These are phyloP conservation scores for Yamadazyma mexicana DNA, from an alignment of 1,139 yeast genomes.

Conservation along the genomic window DNA sequence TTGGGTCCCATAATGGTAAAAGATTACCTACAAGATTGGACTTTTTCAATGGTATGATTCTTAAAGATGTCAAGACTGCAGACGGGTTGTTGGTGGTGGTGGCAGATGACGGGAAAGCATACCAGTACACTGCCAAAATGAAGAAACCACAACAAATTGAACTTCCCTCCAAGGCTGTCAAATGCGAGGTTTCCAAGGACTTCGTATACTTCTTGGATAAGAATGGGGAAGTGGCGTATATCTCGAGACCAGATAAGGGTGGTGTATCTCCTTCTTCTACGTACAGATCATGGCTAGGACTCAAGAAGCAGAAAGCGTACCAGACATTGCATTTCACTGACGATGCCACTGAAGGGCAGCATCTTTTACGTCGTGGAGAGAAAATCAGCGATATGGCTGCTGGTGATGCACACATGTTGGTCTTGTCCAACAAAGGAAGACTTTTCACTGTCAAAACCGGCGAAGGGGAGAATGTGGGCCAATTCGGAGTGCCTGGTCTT, in stretches of 20 bases:
- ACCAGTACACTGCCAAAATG: conserved; percentile 54
- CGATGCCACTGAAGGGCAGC: not conserved
- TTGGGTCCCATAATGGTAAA: conserved; percentile 35
- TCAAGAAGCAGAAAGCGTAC: conserved; percentile 8
- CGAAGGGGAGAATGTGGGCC: conserved; percentile 57
- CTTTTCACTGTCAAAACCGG: conserved; percentile 67
- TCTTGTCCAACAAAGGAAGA: conserved; percentile 61
- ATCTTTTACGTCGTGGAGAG: conserved; percentile 38
- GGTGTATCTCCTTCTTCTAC: not conserved
- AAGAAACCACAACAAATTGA: conserved; percentile 24
- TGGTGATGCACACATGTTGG: conserved; percentile 69
- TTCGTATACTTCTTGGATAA: conserved; percentile 57
- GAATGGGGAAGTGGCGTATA: conserved; percentile 52
- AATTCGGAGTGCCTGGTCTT: conserved; percentile 73
- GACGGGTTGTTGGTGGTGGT: conserved; percentile 59
- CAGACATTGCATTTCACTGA: conserved; percentile 6
- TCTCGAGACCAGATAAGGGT: conserved; percentile 39
- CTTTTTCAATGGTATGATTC: conserved; percentile 60
- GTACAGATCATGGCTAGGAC: conserved; percentile 22
- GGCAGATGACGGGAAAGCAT: conserved; percentile 69
- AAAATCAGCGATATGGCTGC: conserved; percentile 50
- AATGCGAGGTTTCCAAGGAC: conserved; percentile 54
- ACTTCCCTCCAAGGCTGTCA: conserved; percentile 47
- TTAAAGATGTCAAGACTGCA: conserved; percentile 58
- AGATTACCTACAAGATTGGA: conserved; percentile 60